Base-by-base conservation (phyloP, 75 land plant genomes). In the Pseudotsuga menziesii region DNA sequence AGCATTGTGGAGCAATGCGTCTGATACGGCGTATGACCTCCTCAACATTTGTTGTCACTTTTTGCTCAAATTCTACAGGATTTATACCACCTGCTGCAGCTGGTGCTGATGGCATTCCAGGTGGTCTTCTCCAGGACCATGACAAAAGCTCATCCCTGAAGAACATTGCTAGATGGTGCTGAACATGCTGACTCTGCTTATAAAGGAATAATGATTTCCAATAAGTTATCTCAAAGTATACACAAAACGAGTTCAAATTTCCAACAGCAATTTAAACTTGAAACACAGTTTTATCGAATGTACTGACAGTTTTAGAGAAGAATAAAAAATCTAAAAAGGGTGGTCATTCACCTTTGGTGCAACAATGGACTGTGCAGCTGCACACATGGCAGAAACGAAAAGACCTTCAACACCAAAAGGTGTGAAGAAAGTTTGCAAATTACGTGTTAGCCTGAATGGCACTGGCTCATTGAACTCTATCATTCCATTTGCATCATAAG, bases 351-450 rank as follows among this genome's bases (percentile, higher is more conserved):
- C 99, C 83, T 97, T 97, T 0, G 98, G 94, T 4, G 96, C 87
- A 80, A 89, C 91, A 23, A 97, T 88, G 61, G 99, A 91, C 76
- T 97, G 99, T 0, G 99, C 96, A 52, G 98, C 98, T 63, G 99
- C 89, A 81, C 94, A 95, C 96, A 97, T 95, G 6, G 99, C 94
- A 75, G 99, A 95, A 2, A 95, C 98, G 74, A 97, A 89, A n/a
- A 97, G 90, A 23, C 99, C 99, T 83, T 97, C 99, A 57, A 97
- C 99, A 61, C 94, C 96, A 85, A 97, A 97, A 76, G 91, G 88
- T 25, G 98, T 93, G 71, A 97, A 97, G 82, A 97, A 97, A 7
- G 92, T 83, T 64, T 95, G 98, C 84, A 97, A 83, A 71, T 97
- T 97, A 36, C 99, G 85, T 12, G 99, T 97, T 61, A 97, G 86